Conservation (phyloP, 2,329 filamentous ascomycete species). For the Daldinia sp. region DNA sequence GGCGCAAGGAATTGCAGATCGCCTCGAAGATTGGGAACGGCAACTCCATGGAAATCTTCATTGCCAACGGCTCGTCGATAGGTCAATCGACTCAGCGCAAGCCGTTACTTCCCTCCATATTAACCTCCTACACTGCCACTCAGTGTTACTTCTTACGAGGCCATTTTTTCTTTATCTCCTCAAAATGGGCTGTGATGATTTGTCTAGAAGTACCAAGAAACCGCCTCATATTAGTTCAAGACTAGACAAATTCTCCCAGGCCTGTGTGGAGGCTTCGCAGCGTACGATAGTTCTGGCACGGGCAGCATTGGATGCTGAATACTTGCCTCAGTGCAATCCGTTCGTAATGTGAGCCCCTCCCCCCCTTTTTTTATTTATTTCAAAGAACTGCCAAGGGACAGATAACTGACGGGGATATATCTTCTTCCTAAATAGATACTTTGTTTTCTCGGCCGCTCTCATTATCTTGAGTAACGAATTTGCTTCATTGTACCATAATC, state of each 20-base stretch:
- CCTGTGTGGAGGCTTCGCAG: slow-evolving; percentile 64
- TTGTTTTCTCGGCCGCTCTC: slow-evolving; percentile 66
- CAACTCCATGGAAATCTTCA: slow-evolving; percentile 62
- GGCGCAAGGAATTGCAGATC: slow-evolving; percentile 68
- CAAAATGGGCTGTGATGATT: slow-evolving; percentile 55
- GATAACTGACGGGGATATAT: slow-evolving; percentile 24
- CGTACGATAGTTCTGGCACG: slow-evolving; percentile 63
- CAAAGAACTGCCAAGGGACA: not conserved
- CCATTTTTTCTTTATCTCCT: slow-evolving; percentile 73
- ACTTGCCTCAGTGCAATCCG: slow-evolving; percentile 65
- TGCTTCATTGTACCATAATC: slow-evolving; percentile 61
- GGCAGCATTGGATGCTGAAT: slow-evolving; percentile 57
- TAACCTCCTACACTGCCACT: slow-evolving; percentile 72
- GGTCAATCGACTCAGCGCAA: slow-evolving; percentile 58
- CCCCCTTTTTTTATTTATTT: not conserved
- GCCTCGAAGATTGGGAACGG: slow-evolving; percentile 65
- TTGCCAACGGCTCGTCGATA: slow-evolving; percentile 61
- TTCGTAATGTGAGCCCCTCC: slow-evolving; percentile 64
- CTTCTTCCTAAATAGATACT: slow-evolving; percentile 58
- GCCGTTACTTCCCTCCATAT: slow-evolving; percentile 71
- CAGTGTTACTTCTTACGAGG: slow-evolving; percentile 71
- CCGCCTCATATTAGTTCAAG: slow-evolving; percentile 50
- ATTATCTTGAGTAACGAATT: slow-evolving; percentile 70
- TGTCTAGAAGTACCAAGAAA: slow-evolving; percentile 48
- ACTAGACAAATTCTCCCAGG: slow-evolving; percentile 62